phyloP scores from a whole-genome alignment of 1,139 yeast species.

The Sugiyamaella sp. region DNA sequence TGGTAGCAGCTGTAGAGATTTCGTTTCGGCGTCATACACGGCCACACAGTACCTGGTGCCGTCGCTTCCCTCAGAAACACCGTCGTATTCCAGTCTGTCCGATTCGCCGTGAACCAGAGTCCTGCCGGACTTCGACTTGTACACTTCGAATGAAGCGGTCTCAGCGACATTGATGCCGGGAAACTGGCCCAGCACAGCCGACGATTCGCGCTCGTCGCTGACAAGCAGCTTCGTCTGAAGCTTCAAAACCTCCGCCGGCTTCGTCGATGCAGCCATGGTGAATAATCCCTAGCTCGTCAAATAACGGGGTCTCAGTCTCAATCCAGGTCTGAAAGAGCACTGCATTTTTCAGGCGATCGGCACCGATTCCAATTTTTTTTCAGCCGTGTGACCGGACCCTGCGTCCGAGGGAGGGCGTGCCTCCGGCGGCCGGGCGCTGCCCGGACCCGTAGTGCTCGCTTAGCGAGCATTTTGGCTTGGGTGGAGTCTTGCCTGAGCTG shows the following conservation, averaged over 20 bases:
- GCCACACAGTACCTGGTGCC: slow-evolving; percentile 58
- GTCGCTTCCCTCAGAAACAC: slow-evolving; percentile 50
- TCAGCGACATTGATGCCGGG: slow-evolving; percentile 71
- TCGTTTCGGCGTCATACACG: slow-evolving; percentile 63
- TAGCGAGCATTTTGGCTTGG: too few relatives aligned
- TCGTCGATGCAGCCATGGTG: slow-evolving; percentile 7
- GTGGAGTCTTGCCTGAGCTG: too few relatives aligned
- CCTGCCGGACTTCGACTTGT: slow-evolving; percentile 52
- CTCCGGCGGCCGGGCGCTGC: too few relatives aligned
- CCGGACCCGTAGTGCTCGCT: too few relatives aligned
- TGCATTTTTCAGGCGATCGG: neutral
- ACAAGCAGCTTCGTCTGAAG: slow-evolving; percentile 13
- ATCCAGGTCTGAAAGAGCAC: neutral
- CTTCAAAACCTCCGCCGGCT: slow-evolving; percentile 3
- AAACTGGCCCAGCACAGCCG: slow-evolving; percentile 54
- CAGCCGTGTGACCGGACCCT: neutral
- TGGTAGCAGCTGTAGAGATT: slow-evolving; percentile 61
- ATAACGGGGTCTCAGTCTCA: neutral
- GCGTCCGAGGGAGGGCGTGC: too few relatives aligned
- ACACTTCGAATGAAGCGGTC: slow-evolving; percentile 64
- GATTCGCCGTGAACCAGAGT: slow-evolving; percentile 77
- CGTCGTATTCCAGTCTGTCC: slow-evolving; percentile 71
- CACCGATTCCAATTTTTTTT: neutral
- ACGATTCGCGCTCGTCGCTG: slow-evolving; percentile 1
- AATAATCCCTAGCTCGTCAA: neutral